Percentiles rank a stretch among this genome's conserved stretches.
Evolutionary conservation across 2,329 filamentous ascomycete genomes (phyloP).

Genomic region (Fusarium aywerte): DNA sequence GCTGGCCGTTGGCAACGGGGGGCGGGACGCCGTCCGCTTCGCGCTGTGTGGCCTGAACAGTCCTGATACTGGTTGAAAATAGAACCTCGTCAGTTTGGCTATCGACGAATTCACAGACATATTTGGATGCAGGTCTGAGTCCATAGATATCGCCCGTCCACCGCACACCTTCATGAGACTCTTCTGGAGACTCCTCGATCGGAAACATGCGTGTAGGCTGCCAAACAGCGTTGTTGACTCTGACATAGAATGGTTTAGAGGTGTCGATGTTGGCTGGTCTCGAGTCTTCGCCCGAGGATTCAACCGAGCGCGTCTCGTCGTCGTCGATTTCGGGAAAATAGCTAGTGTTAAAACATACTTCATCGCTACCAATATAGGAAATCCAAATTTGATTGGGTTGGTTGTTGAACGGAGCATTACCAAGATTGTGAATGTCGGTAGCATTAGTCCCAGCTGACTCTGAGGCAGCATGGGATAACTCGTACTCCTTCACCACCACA

Average conservation of each 20-base stretch:
- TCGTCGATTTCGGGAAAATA: conserved; percentile 64
- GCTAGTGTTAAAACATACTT: conserved; percentile 80
- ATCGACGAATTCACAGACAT: conserved; percentile 81
- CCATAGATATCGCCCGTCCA: conserved; percentile 80
- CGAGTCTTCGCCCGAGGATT: conserved; percentile 48
- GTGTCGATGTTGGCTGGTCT: conserved; percentile 67
- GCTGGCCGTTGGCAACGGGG: conserved; percentile 59
- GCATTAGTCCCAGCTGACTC: conserved; percentile 80
- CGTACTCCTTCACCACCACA: conserved; percentile 91
- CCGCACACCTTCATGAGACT: conserved; percentile 58
- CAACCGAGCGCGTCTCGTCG: conserved; percentile 42
- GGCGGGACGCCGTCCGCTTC: conserved; percentile 48
- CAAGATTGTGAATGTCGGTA: conserved; percentile 80
- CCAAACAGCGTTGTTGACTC: conserved; percentile 83
- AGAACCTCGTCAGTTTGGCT: conserved; percentile 72
- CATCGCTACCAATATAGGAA: conserved; percentile 80
- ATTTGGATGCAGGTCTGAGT: conserved; percentile 77
- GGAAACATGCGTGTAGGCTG: conserved; percentile 77
- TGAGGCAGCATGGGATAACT: conserved; percentile 79
- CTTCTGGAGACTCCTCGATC: conserved; percentile 51
- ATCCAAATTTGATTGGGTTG: conserved; percentile 82
- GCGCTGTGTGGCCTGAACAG: conserved; percentile 59
- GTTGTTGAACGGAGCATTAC: conserved; percentile 77
- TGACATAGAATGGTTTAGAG: conserved; percentile 80
- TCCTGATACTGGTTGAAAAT: conserved; percentile 78